Percentiles rank a stretch among this genome's conserved stretches.
Evolutionary conservation across 2,329 filamentous ascomycete genomes (phyloP).

Genomic region (Ophiostoma sp.): DNA sequence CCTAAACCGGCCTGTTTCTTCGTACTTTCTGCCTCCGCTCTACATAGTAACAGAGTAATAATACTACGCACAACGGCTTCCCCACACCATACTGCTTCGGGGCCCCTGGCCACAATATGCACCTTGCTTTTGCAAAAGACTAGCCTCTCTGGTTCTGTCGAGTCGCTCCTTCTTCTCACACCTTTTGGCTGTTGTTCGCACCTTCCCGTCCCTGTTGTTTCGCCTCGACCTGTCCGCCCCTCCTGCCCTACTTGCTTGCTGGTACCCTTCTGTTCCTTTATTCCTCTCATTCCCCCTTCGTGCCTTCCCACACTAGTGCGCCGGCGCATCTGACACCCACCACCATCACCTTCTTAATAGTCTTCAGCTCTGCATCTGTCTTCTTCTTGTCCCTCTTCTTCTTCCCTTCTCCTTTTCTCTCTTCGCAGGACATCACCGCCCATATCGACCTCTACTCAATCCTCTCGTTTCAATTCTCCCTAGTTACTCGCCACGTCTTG

Average conservation of each 20-base stretch:
- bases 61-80: slow-evolving; percentile 20
- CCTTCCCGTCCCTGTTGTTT: slow-evolving; percentile 9
- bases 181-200: not conserved
- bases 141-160: slow-evolving; percentile 16
- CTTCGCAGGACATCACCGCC: not conserved
- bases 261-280: not conserved
- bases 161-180: slow-evolving; percentile 1
- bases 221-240: slow-evolving; percentile 16
- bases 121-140: not conserved
- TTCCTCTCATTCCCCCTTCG: not conserved
- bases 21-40: slow-evolving; percentile 13
- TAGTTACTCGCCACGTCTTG: not conserved
- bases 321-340: slow-evolving; percentile 21
- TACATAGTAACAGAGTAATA: no score
- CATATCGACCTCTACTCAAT: not conserved
- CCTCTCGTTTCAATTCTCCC: not conserved
- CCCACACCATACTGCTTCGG: slow-evolving; percentile 24
- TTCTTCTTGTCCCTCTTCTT: not conserved
- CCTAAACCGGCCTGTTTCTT: not conserved
- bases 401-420: not conserved
- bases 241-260: slow-evolving; percentile 8
- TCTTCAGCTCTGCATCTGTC: not conserved
- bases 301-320: slow-evolving; percentile 13
- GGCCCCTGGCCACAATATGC: not conserved
- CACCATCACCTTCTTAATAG: not conserved